Evolutionary conservation across 2,329 filamentous ascomycete genomes (phyloP).

Genomic region (Fusarium tanahbumbuense): DNA sequence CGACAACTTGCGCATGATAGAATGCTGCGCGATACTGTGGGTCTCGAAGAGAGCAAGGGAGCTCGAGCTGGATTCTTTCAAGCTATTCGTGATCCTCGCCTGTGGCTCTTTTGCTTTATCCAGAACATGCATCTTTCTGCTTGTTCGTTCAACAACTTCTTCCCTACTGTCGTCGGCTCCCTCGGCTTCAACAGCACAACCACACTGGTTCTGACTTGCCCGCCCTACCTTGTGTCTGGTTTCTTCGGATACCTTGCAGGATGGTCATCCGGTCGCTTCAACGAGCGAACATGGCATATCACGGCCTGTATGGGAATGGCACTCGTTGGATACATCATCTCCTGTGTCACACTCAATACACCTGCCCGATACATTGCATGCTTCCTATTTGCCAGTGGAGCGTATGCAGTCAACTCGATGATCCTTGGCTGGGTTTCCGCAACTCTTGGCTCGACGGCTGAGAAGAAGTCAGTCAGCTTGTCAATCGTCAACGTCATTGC

Average conservation of each 20-base stretch:
- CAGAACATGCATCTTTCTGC: conserved; percentile 54
- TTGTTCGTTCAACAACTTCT: conserved; percentile 49
- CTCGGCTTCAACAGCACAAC: conserved; percentile 52
- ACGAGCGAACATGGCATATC: conserved; percentile 54
- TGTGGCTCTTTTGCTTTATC: conserved; percentile 51
- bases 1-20: conserved; percentile 57
- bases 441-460: conserved; percentile 56
- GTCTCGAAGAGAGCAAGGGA: conserved; percentile 51
- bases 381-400: conserved; percentile 52
- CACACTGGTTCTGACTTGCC: conserved; percentile 59
- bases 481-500: conserved; percentile 58
- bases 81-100: conserved; percentile 47
- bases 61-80: conserved; percentile 50
- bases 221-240: conserved; percentile 58
- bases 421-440: conserved; percentile 57
- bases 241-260: conserved; percentile 56
- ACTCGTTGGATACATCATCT: conserved; percentile 54
- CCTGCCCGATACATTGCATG: conserved; percentile 50
- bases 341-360: conserved; percentile 47
- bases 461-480: conserved; percentile 58
- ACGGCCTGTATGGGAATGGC: conserved; percentile 53
- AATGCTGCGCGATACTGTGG: conserved; percentile 50
- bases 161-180: conserved; percentile 49
- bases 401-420: conserved; percentile 56
- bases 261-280: conserved; percentile 57